Conservation (phyloP, 1,284 basidiomycete species). For the Wolfiporia cocos region DNA sequence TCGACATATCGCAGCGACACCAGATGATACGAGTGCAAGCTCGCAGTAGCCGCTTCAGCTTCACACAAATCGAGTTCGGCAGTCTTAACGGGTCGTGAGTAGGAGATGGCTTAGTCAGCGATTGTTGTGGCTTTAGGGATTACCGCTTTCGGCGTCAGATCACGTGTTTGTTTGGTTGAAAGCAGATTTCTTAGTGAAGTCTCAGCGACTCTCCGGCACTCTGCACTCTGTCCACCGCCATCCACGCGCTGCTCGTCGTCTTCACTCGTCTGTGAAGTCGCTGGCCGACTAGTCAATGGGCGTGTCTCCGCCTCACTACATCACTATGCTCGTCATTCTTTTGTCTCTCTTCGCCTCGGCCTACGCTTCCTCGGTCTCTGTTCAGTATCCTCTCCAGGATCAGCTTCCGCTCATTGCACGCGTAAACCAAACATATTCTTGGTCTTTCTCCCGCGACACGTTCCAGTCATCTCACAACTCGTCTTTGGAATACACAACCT, state of each 20-base stretch:
- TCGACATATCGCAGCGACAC: conserved; percentile 7
- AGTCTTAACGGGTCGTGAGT: too few species aligned
- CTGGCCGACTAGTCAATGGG: conserved; percentile 49
- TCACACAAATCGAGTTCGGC: too few species aligned
- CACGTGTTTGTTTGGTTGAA: too few species aligned
- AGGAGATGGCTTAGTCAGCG: too few species aligned
- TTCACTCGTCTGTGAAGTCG: conserved; percentile 22
- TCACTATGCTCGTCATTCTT: conserved; percentile 64
- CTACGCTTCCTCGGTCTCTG: conserved; percentile 37
- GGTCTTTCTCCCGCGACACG: conserved; percentile 56
- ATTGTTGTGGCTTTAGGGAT: too few species aligned
- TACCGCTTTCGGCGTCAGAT: too few species aligned
- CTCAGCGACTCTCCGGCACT: too few species aligned
- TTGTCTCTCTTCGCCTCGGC: conserved; percentile 28
- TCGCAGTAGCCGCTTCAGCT: background rate
- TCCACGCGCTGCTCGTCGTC: conserved; percentile 4
- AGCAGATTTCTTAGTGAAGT: too few species aligned
- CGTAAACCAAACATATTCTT: conserved; percentile 49
- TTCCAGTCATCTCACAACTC: conserved; percentile 45
- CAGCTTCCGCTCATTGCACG: conserved; percentile 65
- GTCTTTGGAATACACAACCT: conserved; percentile 39
- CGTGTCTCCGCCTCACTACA: conserved; percentile 37
- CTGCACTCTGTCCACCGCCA: background rate
- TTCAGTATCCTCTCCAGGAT: conserved; percentile 44
- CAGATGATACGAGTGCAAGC: background rate